Evolutionary conservation across 2,329 filamentous ascomycete species (phyloP), one percentile per base, ranked within the genome.

Genomic region (Ceratocystis papillata): DNA sequence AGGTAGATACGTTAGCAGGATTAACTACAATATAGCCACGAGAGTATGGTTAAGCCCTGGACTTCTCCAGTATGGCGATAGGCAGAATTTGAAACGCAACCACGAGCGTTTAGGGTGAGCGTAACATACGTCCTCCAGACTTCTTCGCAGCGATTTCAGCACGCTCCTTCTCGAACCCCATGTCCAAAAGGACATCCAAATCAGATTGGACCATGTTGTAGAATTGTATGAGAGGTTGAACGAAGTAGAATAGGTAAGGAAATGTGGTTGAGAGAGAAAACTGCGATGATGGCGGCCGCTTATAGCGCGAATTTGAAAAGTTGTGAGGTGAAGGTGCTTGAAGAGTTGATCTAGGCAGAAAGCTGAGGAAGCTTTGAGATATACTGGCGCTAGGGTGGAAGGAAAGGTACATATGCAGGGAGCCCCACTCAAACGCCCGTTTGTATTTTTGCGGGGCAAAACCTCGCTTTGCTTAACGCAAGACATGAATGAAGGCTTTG

Each of bases 121-220:
- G 62, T 25, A 30, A 79, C 88, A 77, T 79, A 90, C 91, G 77
- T 67, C 88, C 88, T 71, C 91, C 90, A 12, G 86, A 83, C 73
- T 89, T 90, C 77, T 93, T 90, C 70, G 96, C 80, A 45, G 94
- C 94, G 59, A 97, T 77, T 74, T 92, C 83, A 60, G 90, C 87
- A 70, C 89, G 86, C 72, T 90, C 84, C 72, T 85, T 84, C 70
- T 96, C 90, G 73, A 99, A 99, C 76, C 86, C 86, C 84, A 88
- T 87, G 64, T 87, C 85, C 69, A 87, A 73, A 71, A 88, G 77
- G 45, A 81, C 76, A 20, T 85, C 80, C 20, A 87, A 77, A 71
- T 87, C 84, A 57, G 83, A 80, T 69, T 81, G 77, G 69, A 81
- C 80, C 77, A 83, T 85, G 69, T 71, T 77, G 44, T 8, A 25